Conservation (phyloP, 179 eudicot species). For the Kewa caespitosa region DNA sequence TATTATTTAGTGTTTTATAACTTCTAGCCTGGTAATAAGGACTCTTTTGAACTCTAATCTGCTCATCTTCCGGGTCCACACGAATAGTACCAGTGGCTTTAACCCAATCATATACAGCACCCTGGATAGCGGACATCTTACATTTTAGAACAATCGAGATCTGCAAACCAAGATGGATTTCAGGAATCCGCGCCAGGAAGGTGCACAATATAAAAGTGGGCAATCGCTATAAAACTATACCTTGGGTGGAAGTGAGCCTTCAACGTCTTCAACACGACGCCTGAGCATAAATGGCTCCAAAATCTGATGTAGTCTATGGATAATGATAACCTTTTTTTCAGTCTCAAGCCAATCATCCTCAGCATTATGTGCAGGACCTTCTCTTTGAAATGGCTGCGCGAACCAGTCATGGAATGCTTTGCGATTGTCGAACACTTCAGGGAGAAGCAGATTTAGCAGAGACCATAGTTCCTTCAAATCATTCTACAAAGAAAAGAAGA, state of each 20-base stretch:
- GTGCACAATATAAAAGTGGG: neutral
- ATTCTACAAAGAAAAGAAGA: constrained; percentile 55
- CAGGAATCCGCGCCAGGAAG: constrained; percentile 10
- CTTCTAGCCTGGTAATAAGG: constrained; percentile 72
- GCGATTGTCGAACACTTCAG: constrained; percentile 98
- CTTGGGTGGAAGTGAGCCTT: constrained; percentile 99
- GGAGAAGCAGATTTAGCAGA: constrained; percentile 89
- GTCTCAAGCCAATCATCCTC: constrained; percentile 99
- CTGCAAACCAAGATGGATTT: constrained; percentile 39
- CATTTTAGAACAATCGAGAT: constrained; percentile 85
- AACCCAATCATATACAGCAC: constrained; percentile 93
- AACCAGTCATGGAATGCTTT: constrained; percentile 99
- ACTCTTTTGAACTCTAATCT: constrained; percentile 58
- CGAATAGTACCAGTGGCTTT: constrained; percentile 91
- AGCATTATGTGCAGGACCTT: constrained; percentile 67
- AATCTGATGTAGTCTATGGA: constrained; percentile 97
- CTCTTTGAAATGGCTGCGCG: constrained; percentile 93
- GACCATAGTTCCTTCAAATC: constrained; percentile 99
- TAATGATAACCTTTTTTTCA: constrained; percentile 93
- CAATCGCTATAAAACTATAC: constrained; percentile 34
- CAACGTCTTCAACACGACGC: constrained; percentile 99
- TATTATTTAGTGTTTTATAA: constrained; percentile 65
- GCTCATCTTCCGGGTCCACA: constrained; percentile 96
- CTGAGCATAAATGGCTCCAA: constrained; percentile 99
- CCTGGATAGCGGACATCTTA: constrained; percentile 92